Evolutionary conservation across 1,284 basidiomycete species (phyloP).

Genomic region (Ceratobasidium sp.): DNA sequence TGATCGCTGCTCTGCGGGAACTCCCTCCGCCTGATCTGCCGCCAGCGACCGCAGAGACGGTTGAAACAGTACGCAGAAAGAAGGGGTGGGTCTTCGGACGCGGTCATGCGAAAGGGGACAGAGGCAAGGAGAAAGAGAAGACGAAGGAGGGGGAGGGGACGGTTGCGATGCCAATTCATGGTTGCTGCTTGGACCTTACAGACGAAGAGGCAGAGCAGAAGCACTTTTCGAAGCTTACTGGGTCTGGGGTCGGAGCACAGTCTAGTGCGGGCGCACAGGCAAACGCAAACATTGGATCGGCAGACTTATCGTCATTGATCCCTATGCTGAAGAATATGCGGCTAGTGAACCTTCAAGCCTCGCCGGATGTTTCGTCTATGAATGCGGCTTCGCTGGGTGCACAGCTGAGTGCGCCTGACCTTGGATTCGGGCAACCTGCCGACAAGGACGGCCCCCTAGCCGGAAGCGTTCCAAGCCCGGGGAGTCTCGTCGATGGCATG

Average conservation of each 20-base stretch:
- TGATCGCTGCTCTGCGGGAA: conserved; percentile 71
- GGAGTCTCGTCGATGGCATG: conserved; percentile 72
- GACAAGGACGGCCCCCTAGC: conserved; percentile 69
- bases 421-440: conserved; percentile 68
- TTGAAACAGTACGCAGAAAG: conserved; percentile 27
- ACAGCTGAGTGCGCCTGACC: conserved; percentile 63
- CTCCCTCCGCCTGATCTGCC: conserved; percentile 59
- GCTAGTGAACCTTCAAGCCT: conserved; percentile 56
- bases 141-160: conserved; percentile 10
- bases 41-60: conserved; percentile 35
- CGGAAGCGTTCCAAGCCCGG: conserved; percentile 76
- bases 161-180: conserved; percentile 43
- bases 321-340: conserved; percentile 66
- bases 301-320: conserved; percentile 63
- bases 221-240: conserved; percentile 45
- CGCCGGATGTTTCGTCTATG: conserved; percentile 34
- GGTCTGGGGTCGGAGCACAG: conserved; percentile 18
- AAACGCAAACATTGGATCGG: conserved; percentile 55
- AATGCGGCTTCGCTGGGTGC: conserved; percentile 47
- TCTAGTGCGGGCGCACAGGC: conserved; percentile 19
- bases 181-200: conserved; percentile 52
- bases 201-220: conserved; percentile 67
- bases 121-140: conserved; percentile 4
- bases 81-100: conserved; percentile 28
- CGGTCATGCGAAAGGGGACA: conserved; percentile 15